Evolutionary conservation across 805 yeast species (phyloP).

Genomic region (Saturnispora mendoncae): DNA sequence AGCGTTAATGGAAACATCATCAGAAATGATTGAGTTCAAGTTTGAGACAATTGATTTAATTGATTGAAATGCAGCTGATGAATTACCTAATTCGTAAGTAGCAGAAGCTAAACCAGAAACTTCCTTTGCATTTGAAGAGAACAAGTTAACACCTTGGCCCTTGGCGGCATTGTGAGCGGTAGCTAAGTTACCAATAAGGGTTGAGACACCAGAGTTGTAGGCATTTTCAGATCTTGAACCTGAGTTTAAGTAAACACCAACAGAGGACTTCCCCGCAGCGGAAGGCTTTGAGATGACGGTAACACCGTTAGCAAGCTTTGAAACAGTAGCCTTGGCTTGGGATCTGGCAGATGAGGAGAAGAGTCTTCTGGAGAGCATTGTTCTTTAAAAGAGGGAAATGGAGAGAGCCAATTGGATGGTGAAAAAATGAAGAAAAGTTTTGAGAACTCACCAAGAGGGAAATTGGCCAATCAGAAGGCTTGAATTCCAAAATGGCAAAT

Average conservation of each 20-base stretch:
- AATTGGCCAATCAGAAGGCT: not conserved
- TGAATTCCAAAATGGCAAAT: too few relatives aligned
- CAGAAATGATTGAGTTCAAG: constrained; percentile 31
- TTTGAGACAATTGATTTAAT: constrained; percentile 37
- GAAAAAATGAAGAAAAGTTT: not conserved
- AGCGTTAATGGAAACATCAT: constrained; percentile 32
- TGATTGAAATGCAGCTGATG: constrained; percentile 42
- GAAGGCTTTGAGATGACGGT: constrained; percentile 58
- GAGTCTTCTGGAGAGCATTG: constrained; percentile 43
- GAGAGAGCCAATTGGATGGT: not conserved
- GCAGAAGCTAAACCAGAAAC: constrained; percentile 51
- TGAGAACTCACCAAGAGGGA: not conserved
- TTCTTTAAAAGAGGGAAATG: not conserved
- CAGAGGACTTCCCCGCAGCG: constrained; percentile 43
- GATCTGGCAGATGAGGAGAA: constrained; percentile 40
- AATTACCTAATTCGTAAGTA: constrained; percentile 51
- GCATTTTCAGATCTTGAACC: constrained; percentile 77
- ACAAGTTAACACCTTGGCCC: constrained; percentile 47
- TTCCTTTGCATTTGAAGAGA: constrained; percentile 53
- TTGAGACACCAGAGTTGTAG: constrained; percentile 74
- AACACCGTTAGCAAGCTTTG: constrained; percentile 66
- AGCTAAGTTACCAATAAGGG: constrained; percentile 48
- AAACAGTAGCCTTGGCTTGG: constrained; percentile 53
- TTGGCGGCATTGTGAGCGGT: constrained; percentile 28
- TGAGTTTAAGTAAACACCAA: constrained; percentile 65